Evolutionary conservation across 2,329 filamentous ascomycete species (phyloP), one percentile per base, ranked within the genome.

Genomic region (Chrysosporium queenslandicum): DNA sequence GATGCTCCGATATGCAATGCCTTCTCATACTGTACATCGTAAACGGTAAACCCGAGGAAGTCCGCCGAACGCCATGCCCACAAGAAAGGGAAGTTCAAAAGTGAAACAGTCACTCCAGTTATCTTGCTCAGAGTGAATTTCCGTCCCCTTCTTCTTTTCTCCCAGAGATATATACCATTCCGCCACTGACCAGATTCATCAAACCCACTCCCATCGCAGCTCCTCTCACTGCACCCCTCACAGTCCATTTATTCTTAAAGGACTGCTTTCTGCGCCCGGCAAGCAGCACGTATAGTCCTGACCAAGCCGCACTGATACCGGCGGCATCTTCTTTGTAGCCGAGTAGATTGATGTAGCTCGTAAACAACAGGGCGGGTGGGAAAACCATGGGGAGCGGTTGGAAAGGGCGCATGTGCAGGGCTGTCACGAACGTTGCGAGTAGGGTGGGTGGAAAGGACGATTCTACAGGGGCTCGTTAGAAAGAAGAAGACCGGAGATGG

Each of bases 371-470:
- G 52, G 83, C 70, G 1, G 82, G 81, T 3, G 82, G 77, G 63
- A 86, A 85, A 57, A 82, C 66, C 76, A 86, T 81, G 3, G 82
- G 82, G 0, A 86, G 71, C 5, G 73, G 63, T 63, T 82, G 81
- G 66, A 83, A 80, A 6, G 83, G 82, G n/a, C 80, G 79, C 40
- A 77, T 71, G 69, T 85, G 79, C 60, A 85, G 80, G 9, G 81
- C 80, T 37, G 81, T 77, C 58, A 85, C 77, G 40, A 86, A 71
- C 7, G 81, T 82, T 53, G 83, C 82, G 40, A 84, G 76, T 11
- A 83, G 66, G 9, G 78, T 81, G 21, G 83, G 78, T 1, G 82
- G 80, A 29, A 86, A 75, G 7, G 82, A 75, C 54, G 77, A 80
- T 67, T 82, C 82, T 85, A 61, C 23, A 25, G n/a, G 11, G 21